A percentile compares a stretch with the other conserved stretches of the same genome.
Evolutionary conservation across 2,329 filamentous ascomycete genomes (phyloP).

Genomic region (Pyricularia sp.): DNA sequence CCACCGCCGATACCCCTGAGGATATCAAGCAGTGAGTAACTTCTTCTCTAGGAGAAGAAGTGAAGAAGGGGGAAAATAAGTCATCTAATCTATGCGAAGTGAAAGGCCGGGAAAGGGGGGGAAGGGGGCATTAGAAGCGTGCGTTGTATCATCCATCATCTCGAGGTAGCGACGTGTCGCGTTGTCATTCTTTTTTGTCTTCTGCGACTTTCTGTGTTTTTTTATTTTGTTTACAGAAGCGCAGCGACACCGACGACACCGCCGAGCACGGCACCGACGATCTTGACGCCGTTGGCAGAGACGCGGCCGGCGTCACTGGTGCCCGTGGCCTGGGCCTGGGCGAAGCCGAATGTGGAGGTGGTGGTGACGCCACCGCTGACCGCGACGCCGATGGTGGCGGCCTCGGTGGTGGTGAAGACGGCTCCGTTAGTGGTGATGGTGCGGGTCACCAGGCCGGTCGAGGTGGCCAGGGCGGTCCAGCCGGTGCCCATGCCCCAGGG

Average conservation of each 20-base stretch:
- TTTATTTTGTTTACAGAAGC: constrained; percentile 13
- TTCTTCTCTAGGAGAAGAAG: background rate
- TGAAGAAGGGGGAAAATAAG: background rate
- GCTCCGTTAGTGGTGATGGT: constrained; percentile 13
- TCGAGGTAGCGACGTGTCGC: background rate
- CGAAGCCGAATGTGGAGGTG: constrained; percentile 17
- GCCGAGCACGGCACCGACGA: constrained; percentile 17
- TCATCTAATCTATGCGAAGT: background rate
- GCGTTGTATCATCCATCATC: background rate
- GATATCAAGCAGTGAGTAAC: background rate
- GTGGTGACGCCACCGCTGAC: constrained; percentile 20
- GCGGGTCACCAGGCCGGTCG: constrained; percentile 22
- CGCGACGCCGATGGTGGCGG: constrained; percentile 20
- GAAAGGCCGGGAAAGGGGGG: background rate
- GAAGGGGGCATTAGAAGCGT: background rate
- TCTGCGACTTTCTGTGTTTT: too few relatives aligned
- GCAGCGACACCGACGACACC: constrained; percentile 18
- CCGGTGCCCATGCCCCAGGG: constrained; percentile 22
- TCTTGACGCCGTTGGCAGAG: constrained; percentile 12
- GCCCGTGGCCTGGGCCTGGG: constrained; percentile 6
- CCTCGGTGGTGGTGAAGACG: constrained; percentile 16
- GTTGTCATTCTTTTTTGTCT: background rate
- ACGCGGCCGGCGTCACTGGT: constrained; percentile 4
- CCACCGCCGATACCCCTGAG: background rate
- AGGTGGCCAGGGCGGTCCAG: constrained; percentile 21